A percentile compares a stretch with the other conserved stretches of the same genome.
Conservation (phyloP, 768 basidiomycete genomes). For the Ephemerocybe angulata region DNA sequence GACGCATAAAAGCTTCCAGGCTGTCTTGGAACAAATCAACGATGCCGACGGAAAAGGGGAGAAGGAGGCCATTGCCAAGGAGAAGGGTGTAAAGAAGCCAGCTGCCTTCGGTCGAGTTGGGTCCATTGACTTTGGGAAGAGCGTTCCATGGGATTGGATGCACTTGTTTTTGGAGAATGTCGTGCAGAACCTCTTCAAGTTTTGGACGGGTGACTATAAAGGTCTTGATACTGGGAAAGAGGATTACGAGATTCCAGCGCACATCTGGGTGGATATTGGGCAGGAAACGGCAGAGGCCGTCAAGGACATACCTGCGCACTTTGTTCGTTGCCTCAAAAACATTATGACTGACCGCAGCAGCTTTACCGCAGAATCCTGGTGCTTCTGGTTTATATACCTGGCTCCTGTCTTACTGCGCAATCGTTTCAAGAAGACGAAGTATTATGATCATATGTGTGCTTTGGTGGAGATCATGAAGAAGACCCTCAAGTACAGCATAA, state of each 20-base stretch:
- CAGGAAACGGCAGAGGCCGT: conserved; percentile 29
- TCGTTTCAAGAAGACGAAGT: conserved; percentile 21
- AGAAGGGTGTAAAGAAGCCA: too few relatives aligned
- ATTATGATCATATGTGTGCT: conserved; percentile 32
- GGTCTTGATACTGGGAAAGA: conserved; percentile 28
- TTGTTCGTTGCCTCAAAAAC: conserved; percentile 32
- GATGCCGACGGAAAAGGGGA: too few relatives aligned
- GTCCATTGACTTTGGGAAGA: too few relatives aligned
- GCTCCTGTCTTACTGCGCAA: conserved; percentile 7
- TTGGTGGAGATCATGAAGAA: conserved; percentile 25
- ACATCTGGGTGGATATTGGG: conserved; percentile 40
- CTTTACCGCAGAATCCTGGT: conserved; percentile 14
- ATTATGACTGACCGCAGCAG: neutral
- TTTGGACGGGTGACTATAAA: conserved; percentile 34
- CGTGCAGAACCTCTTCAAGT: conserved; percentile 32
- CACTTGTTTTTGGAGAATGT: conserved; percentile 46
- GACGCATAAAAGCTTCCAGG: too few relatives aligned
- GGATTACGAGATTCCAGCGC: conserved; percentile 24
- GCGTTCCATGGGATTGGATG: too few relatives aligned
- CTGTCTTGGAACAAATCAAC: too few relatives aligned
- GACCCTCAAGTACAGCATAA: conserved; percentile 24
- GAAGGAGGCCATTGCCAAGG: too few relatives aligned
- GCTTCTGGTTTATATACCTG: conserved; percentile 9
- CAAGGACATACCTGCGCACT: conserved; percentile 35
- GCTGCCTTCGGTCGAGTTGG: too few relatives aligned